These are phyloP conservation scores for Nigrospora osmanthi DNA, from an alignment of 2,329 filamentous ascomycete genomes.

Conservation along the genomic window DNA sequence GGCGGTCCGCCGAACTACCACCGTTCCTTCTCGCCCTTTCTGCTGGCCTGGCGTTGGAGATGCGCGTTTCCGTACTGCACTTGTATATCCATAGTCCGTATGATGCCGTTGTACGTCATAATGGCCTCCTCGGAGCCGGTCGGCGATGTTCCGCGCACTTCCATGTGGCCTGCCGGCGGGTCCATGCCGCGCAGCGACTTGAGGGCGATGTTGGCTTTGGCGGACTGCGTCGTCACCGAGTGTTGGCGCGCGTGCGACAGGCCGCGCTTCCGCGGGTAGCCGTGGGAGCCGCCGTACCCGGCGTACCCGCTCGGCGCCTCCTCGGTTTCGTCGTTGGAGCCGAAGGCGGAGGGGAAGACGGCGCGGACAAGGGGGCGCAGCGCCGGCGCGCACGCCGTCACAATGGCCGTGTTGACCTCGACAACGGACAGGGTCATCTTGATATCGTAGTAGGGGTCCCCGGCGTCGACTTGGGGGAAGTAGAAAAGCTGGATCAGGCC, in stretches of 20 bases:
- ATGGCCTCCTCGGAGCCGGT: constrained; percentile 28
- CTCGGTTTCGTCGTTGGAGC: constrained; percentile 3
- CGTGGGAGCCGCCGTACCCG: not conserved
- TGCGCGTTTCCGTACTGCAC: constrained; percentile 10
- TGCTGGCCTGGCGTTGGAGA: no score
- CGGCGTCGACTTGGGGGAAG: not conserved
- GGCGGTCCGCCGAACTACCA: no score
- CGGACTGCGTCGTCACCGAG: no score
- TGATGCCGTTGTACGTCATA: constrained; percentile 29
- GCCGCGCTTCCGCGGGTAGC: not conserved
- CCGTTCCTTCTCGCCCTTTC: no score
- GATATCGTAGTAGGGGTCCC: constrained; percentile 2
- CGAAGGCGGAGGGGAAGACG: constrained; percentile 3
- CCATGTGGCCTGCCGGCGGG: constrained; percentile 11
- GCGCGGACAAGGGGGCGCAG: not conserved
- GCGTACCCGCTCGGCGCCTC: not conserved
- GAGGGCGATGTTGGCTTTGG: constrained; percentile 1
- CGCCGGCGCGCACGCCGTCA: constrained; percentile 1
- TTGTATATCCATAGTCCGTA: constrained; percentile 24
- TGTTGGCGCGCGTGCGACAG: not conserved
- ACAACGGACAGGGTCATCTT: constrained; percentile 4
- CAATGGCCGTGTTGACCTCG: constrained; percentile 2
- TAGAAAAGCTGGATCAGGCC: constrained; percentile 2
- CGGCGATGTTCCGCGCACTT: constrained; percentile 23
- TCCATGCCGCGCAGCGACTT: constrained; percentile 2